A percentile compares a stretch with the other conserved stretches of the same genome.
Conservation (phyloP, 164 flowering plant species). For the Echeveria elegans region DNA sequence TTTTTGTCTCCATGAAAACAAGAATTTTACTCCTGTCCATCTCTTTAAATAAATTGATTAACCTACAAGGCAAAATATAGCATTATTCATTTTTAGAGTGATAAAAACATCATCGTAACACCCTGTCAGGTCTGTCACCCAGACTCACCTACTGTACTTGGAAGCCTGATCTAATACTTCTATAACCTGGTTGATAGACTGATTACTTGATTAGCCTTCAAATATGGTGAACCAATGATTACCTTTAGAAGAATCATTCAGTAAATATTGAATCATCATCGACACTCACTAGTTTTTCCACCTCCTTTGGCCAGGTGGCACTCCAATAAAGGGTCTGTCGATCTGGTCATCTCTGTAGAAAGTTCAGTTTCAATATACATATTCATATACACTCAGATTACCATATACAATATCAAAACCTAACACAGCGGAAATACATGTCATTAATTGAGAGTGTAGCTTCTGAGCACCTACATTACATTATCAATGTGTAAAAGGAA, state of each 20-base stretch:
- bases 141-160: slow-evolving; percentile 76
- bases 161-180: slow-evolving; percentile 74
- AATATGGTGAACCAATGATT: slow-evolving; percentile 71
- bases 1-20: slow-evolving; percentile 84
- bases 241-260: slow-evolving; percentile 36
- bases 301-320: slow-evolving; percentile 99
- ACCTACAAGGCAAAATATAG: slow-evolving; percentile 33
- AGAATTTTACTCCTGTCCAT: slow-evolving; percentile 84
- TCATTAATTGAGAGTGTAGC: not conserved
- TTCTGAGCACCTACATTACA: too few species aligned
- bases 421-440: too few species aligned
- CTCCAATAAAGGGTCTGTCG: slow-evolving; percentile 99
- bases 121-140: not conserved
- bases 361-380: not conserved
- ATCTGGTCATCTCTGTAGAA: slow-evolving; percentile 83
- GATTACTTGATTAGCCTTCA: slow-evolving; percentile 93
- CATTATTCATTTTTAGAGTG: not conserved
- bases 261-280: not conserved
- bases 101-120: slow-evolving; percentile 3
- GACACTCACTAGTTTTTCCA: slow-evolving; percentile 70
- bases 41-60: slow-evolving; percentile 61
- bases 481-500: too few species aligned
- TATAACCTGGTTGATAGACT: slow-evolving; percentile 77
- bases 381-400: too few species aligned
- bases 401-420: not conserved